These are phyloP conservation scores for Eutypa lata DNA, from an alignment of 2,329 filamentous ascomycete species.

Conservation along the genomic window DNA sequence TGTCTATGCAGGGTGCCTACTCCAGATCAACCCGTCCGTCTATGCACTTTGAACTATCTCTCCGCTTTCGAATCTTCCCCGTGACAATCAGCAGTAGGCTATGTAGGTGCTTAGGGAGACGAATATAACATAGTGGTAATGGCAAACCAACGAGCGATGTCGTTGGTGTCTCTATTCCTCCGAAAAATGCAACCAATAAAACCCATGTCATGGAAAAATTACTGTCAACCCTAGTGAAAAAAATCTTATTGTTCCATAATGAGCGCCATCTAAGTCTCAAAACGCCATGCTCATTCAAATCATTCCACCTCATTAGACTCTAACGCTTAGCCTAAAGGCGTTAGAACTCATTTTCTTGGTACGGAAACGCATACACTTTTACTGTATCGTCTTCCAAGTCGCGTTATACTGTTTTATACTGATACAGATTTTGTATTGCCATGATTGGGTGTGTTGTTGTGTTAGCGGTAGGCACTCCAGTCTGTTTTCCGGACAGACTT, in stretches of 20 bases:
- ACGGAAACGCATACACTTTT: background rate
- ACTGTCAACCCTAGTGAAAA: background rate
- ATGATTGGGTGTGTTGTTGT: background rate
- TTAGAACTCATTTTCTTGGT: constrained; percentile 4
- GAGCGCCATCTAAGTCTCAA: constrained; percentile 7
- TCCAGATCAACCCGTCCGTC: background rate
- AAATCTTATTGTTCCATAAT: constrained; percentile 8
- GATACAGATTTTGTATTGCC: constrained; percentile 4
- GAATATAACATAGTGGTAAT: background rate
- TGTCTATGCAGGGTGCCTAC: background rate
- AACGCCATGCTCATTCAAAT: constrained; percentile 18
- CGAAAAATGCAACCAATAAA: background rate
- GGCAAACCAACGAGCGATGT: background rate
- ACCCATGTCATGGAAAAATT: background rate
- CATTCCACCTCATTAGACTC: constrained; percentile 6
- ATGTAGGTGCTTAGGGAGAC: no score
- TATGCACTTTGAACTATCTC: background rate
- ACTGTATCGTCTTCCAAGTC: constrained; percentile 1
- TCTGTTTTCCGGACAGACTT: constrained; percentile 37
- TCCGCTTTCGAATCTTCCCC: background rate
- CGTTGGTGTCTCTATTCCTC: background rate
- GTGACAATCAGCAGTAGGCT: background rate
- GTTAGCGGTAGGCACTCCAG: constrained; percentile 20
- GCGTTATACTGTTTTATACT: constrained; percentile 7
- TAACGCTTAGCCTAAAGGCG: constrained; percentile 2